Conservation (phyloP, 805 yeast genomes). For the Myxozyma melibiosi region DNA sequence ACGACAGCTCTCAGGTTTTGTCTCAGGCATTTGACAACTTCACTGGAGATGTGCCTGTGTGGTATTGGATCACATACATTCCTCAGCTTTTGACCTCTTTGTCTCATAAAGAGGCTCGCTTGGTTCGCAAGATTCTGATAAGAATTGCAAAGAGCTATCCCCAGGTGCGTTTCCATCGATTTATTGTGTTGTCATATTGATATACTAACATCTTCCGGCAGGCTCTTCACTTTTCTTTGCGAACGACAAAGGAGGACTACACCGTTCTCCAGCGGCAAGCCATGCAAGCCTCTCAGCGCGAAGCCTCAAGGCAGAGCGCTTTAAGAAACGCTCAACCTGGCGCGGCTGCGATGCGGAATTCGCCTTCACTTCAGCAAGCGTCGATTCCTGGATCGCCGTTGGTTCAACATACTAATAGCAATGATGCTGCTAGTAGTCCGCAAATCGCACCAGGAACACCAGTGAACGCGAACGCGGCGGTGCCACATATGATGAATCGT, state of each 20-base stretch:
- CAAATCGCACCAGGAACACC: slow-evolving; percentile 15
- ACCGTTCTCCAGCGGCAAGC: slow-evolving; percentile 82
- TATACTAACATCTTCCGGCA: neutral
- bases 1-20: slow-evolving; percentile 78
- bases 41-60: slow-evolving; percentile 95
- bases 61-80: slow-evolving; percentile 98
- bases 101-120: slow-evolving; percentile 86
- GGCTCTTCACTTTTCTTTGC: slow-evolving; percentile 90
- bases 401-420: slow-evolving; percentile 8
- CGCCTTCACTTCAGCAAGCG: slow-evolving; percentile 26
- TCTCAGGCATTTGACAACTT: slow-evolving; percentile 88
- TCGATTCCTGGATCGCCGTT: slow-evolving; percentile 27
- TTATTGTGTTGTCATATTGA: neutral
- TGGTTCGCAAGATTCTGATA: slow-evolving; percentile 84
- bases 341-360: slow-evolving; percentile 31
- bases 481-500: slow-evolving; percentile 20
- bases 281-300: slow-evolving; percentile 48
- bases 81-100: slow-evolving; percentile 90
- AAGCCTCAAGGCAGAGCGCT: slow-evolving; percentile 32
- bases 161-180: slow-evolving; percentile 47
- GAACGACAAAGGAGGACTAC: slow-evolving; percentile 94
- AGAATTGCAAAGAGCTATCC: slow-evolving; percentile 96
- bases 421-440: slow-evolving; percentile 14
- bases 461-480: slow-evolving; percentile 6
- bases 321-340: slow-evolving; percentile 11